A percentile compares a stretch with the other conserved stretches of the same genome.
phyloP scores from a whole-genome alignment of 1,284 basidiomycete species.

The Amylostereum chailletii region DNA sequence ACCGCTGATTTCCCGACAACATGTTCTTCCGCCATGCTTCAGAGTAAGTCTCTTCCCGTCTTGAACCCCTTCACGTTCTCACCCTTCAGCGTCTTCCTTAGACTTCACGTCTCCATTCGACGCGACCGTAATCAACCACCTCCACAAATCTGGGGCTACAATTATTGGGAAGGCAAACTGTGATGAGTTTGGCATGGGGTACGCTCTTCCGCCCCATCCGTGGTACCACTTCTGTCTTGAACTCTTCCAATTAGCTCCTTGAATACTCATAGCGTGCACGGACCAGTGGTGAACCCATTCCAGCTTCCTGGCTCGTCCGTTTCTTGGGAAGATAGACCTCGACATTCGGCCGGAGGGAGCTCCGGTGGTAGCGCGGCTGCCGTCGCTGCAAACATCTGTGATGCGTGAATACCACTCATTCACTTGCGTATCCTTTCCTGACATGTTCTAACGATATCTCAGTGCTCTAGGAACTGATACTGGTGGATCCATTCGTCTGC shows the following conservation, averaged over 20 bases:
- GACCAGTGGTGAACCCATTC: conserved; percentile 74
- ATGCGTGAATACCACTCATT: conserved; percentile 50
- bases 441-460: conserved; percentile 8
- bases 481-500: conserved; percentile 88
- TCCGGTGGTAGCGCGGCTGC: conserved; percentile 82
- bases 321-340: conserved; percentile 26
- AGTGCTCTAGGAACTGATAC: conserved; percentile 94
- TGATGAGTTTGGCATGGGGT: conserved; percentile 99
- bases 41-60: conserved; percentile 30
- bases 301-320: conserved; percentile 17
- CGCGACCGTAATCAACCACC: conserved; percentile 71
- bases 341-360: conserved; percentile 72
- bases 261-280: conserved; percentile 63
- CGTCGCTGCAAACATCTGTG: conserved; percentile 69
- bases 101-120: conserved; percentile 80
- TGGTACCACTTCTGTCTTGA: conserved; percentile 12
- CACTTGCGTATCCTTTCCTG: neutral
- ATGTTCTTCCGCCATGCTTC: conserved; percentile 71
- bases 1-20: conserved; percentile 64
- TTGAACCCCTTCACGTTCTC: neutral
- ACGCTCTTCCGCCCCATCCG: conserved; percentile 13
- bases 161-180: conserved; percentile 90
- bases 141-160: conserved; percentile 60
- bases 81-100: conserved; percentile 17
- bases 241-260: conserved; percentile 43